Evolutionary conservation across 352 stramenopile genomes (phyloP).

Genomic region (Phytophthora cryptogea): DNA sequence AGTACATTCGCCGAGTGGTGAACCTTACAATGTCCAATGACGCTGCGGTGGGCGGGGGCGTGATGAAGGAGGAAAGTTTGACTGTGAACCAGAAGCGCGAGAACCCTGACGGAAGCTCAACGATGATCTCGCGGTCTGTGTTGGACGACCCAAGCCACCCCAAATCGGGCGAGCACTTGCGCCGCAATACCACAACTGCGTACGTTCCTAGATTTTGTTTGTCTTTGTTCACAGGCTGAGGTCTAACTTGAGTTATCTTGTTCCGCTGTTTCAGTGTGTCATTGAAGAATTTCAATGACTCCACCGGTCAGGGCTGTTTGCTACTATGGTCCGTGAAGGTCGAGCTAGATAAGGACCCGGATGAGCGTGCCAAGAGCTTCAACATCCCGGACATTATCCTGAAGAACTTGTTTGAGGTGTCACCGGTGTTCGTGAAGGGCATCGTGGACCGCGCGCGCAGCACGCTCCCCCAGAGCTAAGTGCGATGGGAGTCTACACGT

Average conservation of each 20-base stretch:
- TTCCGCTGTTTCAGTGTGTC: constrained; percentile 55
- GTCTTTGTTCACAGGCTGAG: neutral
- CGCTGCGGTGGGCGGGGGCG: constrained; percentile 60
- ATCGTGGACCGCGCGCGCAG: constrained; percentile 75
- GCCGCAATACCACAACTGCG: constrained; percentile 78
- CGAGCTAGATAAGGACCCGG: constrained; percentile 71
- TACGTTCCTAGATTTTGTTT: constrained; percentile 40
- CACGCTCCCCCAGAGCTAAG: constrained; percentile 49
- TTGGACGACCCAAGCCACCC: constrained; percentile 73
- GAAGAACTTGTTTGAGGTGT: constrained; percentile 89
- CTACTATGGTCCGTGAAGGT: constrained; percentile 88
- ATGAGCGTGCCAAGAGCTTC: constrained; percentile 72
- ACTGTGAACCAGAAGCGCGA: constrained; percentile 81
- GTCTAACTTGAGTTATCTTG: constrained; percentile 14
- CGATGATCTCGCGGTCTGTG: constrained; percentile 65
- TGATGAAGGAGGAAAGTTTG: constrained; percentile 86
- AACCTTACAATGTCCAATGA: constrained; percentile 84
- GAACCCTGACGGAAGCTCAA: constrained; percentile 73
- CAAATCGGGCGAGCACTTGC: constrained; percentile 67
- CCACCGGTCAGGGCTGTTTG: constrained; percentile 67
- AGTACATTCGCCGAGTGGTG: constrained; percentile 82
- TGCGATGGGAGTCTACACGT: constrained; percentile 12
- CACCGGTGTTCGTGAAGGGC: constrained; percentile 83
- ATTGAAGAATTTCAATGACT: constrained; percentile 81
- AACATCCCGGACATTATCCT: constrained; percentile 89